Evolutionary conservation across 2,329 filamentous ascomycete species (phyloP).

Genomic region (Magnaporthiopsis poae): DNA sequence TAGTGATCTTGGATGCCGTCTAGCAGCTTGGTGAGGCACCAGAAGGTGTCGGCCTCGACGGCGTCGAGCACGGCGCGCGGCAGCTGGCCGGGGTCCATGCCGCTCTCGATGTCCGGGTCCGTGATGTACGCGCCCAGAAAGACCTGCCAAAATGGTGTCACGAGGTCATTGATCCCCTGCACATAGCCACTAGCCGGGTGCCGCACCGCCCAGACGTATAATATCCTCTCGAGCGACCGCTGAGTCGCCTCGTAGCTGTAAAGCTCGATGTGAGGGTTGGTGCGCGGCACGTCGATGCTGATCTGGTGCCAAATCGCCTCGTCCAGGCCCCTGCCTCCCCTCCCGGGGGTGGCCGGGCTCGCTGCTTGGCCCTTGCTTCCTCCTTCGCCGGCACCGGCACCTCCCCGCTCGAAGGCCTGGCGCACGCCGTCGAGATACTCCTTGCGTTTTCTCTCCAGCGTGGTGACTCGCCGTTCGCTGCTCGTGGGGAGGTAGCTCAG

Average conservation of each 20-base stretch:
- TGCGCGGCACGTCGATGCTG: slow-evolving; percentile 92
- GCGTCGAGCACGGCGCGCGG: slow-evolving; percentile 86
- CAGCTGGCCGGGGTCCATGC: slow-evolving; percentile 93
- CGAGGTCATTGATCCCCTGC: slow-evolving; percentile 95
- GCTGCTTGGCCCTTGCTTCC: slow-evolving; percentile 6
- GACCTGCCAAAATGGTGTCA: slow-evolving; percentile 96
- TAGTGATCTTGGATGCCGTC: slow-evolving; percentile 99
- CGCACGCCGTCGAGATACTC: slow-evolving; percentile 90
- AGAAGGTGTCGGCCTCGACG: slow-evolving; percentile 95
- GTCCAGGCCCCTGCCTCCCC: slow-evolving; percentile 48
- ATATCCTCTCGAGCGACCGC: slow-evolving; percentile 80
- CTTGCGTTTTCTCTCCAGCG: slow-evolving; percentile 85
- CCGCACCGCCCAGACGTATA: slow-evolving; percentile 95
- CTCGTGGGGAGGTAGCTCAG: slow-evolving; percentile 95
- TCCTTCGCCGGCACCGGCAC: slow-evolving; percentile 24
- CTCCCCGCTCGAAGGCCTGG: slow-evolving; percentile 59
- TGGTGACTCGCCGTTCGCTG: slow-evolving; percentile 80
- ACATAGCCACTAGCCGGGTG: slow-evolving; percentile 97
- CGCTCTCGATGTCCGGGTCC: slow-evolving; percentile 81
- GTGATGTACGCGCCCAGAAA: slow-evolving; percentile 91
- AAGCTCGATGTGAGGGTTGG: slow-evolving; percentile 87
- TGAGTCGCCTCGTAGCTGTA: slow-evolving; percentile 96
- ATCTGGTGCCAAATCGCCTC: slow-evolving; percentile 99
- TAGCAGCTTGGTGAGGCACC: slow-evolving; percentile 95
- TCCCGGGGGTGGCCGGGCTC: slow-evolving; percentile 11